Evolutionary conservation across 805 yeast species (phyloP).

Genomic region (Starmerella powellii): DNA sequence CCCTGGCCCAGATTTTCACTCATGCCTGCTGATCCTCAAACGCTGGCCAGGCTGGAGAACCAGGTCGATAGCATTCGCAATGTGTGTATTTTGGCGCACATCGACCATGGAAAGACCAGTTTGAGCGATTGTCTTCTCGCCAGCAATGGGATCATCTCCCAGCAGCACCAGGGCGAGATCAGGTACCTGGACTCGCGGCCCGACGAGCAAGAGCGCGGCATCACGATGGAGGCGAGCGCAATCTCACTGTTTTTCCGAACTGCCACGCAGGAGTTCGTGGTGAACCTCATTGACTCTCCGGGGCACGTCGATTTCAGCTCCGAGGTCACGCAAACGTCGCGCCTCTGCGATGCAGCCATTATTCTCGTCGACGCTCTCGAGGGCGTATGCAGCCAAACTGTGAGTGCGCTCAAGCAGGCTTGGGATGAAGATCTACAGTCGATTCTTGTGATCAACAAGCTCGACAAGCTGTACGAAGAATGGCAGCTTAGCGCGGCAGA

Average conservation of each 20-base stretch:
- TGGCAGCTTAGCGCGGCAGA: slow-evolving; percentile 71
- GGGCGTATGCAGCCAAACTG: slow-evolving; percentile 96
- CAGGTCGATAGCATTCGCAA: slow-evolving; percentile 65
- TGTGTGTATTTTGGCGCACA: slow-evolving; percentile 93
- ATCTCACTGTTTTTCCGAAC: slow-evolving; percentile 68
- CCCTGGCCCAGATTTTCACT: not conserved
- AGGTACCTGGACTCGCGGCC: slow-evolving; percentile 84
- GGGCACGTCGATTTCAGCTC: slow-evolving; percentile 98
- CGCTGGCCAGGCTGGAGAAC: slow-evolving; percentile 53
- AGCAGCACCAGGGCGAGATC: slow-evolving; percentile 87
- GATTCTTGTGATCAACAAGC: slow-evolving; percentile 74
- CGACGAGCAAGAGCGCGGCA: slow-evolving; percentile 92
- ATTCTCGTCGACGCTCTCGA: slow-evolving; percentile 94
- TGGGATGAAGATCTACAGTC: slow-evolving; percentile 91
- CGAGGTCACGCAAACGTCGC: slow-evolving; percentile 90
- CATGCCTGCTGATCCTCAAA: slow-evolving; percentile 45
- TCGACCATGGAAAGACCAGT: slow-evolving; percentile 97
- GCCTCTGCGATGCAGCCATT: slow-evolving; percentile 94
- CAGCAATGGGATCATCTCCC: slow-evolving; percentile 92
- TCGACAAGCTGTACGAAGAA: slow-evolving; percentile 75
- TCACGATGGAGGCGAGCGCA: slow-evolving; percentile 95
- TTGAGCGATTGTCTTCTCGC: slow-evolving; percentile 85
- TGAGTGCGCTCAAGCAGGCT: slow-evolving; percentile 80
- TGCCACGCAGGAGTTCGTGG: slow-evolving; percentile 57
- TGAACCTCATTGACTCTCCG: slow-evolving; percentile 92